Evolutionary conservation across 2,329 filamentous ascomycete species (phyloP), one percentile per base, ranked within the genome.

Genomic region (Cladorrhinum sp.): DNA sequence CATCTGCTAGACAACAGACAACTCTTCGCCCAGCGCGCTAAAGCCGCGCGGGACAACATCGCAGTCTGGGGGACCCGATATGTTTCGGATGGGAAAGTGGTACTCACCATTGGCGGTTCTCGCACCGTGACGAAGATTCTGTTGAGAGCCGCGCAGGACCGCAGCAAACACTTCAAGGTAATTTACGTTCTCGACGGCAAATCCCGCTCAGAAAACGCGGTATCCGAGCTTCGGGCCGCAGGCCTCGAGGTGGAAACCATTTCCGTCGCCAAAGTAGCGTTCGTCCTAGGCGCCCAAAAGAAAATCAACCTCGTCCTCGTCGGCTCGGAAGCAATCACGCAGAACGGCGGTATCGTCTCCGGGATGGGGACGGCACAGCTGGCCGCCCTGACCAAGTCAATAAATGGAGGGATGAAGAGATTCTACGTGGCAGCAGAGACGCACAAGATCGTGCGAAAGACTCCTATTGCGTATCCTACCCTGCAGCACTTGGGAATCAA

Each of bases 391-490:
- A 92, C 93, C 4, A 87, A 88, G 69, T 83, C 83, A 13, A 82
- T 84, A 63, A 73, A 76, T 12, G 67, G 66, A 27, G 61, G 63
- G 20, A 64, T 63, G 25, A 79, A 79, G 50, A 85, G 87, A 41
- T 91, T 98, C 68, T 96, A 96, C 70, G 92, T 96, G 18, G 92
- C 95, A 4, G 90, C 90, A 1, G 95, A 99, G 78, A 96, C 91
- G 69, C 95, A 99, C 80, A 99, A 99, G 77, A 97, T 99, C 72
- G 92, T 96, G 50, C 84, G 92, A 69, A 82, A 95, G 58, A 95
- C 93, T 69, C 91, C 93, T 1, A 78, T 95, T 22, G 86, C 88
- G 64, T 92, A 96, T 75, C 85, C 88, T 61, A 90, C 95, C 71
- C 78, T 96, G 61, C 59, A 65, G 22, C 68, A 71, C 50, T 68